Conservation (phyloP, 441 rosid genomes). For the Aleurites moluccanus region DNA sequence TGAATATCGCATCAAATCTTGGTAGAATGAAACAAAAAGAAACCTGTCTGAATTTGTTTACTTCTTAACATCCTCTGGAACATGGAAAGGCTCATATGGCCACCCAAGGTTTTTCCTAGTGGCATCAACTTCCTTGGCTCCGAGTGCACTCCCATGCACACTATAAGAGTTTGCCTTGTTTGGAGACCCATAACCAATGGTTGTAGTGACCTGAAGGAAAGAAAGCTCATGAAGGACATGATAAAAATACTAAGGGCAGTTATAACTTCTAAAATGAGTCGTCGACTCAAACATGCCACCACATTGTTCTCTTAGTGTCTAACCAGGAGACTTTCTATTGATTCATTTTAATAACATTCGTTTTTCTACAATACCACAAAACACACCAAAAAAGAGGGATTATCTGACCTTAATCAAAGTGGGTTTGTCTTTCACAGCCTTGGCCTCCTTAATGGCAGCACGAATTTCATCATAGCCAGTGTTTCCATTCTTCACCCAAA, state of each 20-base stretch:
- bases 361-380: not conserved
- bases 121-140: conserved; percentile 92
- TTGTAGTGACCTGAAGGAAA: conserved; percentile 68
- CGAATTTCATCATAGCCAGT: conserved; percentile 90
- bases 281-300: not conserved
- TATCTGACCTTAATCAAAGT: conserved; percentile 76
- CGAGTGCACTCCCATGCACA: conserved; percentile 84
- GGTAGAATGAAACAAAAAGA: conserved; percentile 7
- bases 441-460: conserved; percentile 92
- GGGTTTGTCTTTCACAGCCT: conserved; percentile 86
- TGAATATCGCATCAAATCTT: conserved; percentile 19
- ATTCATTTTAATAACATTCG: not conserved
- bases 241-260: not conserved
- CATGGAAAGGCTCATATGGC: conserved; percentile 82
- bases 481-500: conserved; percentile 97
- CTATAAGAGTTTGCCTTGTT: conserved; percentile 82
- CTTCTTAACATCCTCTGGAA: conserved; percentile 81
- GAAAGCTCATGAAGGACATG: conserved; percentile 14
- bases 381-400: conserved; percentile 11
- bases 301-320: not conserved
- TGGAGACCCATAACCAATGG: conserved; percentile 89
- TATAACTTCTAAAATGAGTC: not conserved
- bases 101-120: conserved; percentile 86
- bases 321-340: not conserved
- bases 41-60: conserved; percentile 26